Percentiles rank a stretch among this genome's conserved stretches.
These are phyloP conservation scores for Aureobasidium melanogenum DNA, from an alignment of 2,329 filamentous ascomycete genomes.

Conservation along the genomic window DNA sequence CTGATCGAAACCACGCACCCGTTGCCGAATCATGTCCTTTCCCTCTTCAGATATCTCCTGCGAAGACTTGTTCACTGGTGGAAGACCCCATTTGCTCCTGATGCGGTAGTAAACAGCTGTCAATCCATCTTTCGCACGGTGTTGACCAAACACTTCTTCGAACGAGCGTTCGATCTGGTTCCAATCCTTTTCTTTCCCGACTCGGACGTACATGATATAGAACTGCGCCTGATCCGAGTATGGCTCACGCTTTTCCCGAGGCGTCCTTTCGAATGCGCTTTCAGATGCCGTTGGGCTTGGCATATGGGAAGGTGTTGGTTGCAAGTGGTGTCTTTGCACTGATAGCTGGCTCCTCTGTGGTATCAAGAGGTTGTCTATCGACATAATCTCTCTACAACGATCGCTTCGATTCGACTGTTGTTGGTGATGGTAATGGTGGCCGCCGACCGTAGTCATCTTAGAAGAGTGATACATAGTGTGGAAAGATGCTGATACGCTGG, in stretches of 20 bases:
- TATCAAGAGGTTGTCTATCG: conserved; percentile 8
- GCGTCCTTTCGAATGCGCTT: conserved; percentile 5
- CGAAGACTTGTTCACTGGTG: conserved; percentile 24
- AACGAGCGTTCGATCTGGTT: conserved; percentile 16
- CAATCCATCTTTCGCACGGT: conserved; percentile 23
- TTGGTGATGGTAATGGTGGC: conserved; percentile 3
- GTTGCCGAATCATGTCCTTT: conserved; percentile 19
- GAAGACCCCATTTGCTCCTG: conserved; percentile 24
- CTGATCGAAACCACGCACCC: conserved; percentile 21
- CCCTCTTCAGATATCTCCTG: conserved; percentile 20
- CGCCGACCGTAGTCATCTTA: background rate
- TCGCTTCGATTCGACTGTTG: conserved; percentile 1
- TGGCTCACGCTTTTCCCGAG: conserved; percentile 12
- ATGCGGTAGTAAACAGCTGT: conserved; percentile 28
- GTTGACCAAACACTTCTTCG: conserved; percentile 15
- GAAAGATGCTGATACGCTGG: background rate
- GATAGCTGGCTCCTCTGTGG: conserved; percentile 1
- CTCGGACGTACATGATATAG: conserved; percentile 23
- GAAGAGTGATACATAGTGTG: background rate
- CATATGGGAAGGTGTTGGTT: background rate
- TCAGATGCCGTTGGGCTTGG: background rate
- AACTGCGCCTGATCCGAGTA: conserved; percentile 29
- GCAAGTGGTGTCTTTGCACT: background rate
- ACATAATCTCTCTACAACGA: conserved; percentile 10
- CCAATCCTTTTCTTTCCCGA: conserved; percentile 15